These are phyloP conservation scores for Phytophthora idaei DNA, from an alignment of 352 stramenopile genomes.

Conservation along the genomic window DNA sequence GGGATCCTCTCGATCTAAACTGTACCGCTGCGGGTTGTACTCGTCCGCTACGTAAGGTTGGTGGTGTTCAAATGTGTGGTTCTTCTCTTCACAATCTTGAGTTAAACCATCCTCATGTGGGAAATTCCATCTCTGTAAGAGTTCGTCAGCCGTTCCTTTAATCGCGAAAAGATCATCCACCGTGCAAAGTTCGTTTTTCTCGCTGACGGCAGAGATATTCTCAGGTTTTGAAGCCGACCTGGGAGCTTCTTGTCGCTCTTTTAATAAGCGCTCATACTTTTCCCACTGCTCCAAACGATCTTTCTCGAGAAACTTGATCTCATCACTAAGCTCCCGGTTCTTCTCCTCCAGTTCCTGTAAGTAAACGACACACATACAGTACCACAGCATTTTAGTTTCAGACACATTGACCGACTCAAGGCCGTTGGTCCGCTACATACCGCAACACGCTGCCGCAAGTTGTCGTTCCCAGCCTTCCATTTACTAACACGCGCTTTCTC, in stretches of 20 bases:
- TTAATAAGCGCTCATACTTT: conserved; percentile 62
- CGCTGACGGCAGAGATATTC: conserved; percentile 5
- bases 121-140: conserved; percentile 43
- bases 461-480: conserved; percentile 72
- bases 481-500: conserved; percentile 59
- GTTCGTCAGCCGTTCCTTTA: conserved; percentile 44
- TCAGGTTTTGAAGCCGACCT: conserved; percentile 4
- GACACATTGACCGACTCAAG: neutral
- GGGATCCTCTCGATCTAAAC: conserved; percentile 28
- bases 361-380: conserved; percentile 4
- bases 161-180: conserved; percentile 50
- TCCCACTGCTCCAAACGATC: conserved; percentile 79
- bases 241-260: conserved; percentile 46
- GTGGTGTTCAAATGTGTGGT: conserved; percentile 8
- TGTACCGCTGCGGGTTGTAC: conserved; percentile 47
- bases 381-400: conserved; percentile 1
- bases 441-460: conserved; percentile 64
- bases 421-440: conserved; percentile 34
- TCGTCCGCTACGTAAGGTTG: conserved; percentile 21
- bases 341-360: conserved; percentile 77
- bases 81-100: conserved; percentile 2
- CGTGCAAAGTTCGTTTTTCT: conserved; percentile 31
- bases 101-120: conserved; percentile 7
- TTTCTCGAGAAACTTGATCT: conserved; percentile 83
- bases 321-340: conserved; percentile 70